Evolutionary conservation across 1,284 basidiomycete species (phyloP).

Genomic region (Ganoderma sinense): DNA sequence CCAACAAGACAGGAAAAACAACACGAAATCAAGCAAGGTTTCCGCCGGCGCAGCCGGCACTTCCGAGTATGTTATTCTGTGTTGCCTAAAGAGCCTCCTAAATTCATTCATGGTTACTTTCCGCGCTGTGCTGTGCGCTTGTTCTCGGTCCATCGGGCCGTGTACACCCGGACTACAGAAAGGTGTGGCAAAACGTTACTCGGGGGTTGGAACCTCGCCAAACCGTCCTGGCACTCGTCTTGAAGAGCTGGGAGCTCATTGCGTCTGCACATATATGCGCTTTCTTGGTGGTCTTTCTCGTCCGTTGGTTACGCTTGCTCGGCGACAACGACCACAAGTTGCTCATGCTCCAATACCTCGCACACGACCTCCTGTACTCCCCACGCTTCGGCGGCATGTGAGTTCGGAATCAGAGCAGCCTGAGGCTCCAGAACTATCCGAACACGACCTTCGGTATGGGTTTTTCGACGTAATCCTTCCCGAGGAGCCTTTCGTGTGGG

Average conservation of each 20-base stretch:
- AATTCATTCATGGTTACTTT: no score
- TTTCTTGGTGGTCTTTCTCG: slow-evolving; percentile 8
- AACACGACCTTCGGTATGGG: slow-evolving; percentile 44
- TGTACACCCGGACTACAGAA: no score
- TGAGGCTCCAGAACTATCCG: slow-evolving; percentile 15
- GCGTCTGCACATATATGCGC: slow-evolving; percentile 7
- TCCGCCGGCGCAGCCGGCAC: no score
- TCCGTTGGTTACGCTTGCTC: background rate
- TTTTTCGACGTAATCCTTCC: slow-evolving; percentile 72
- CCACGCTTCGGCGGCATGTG: background rate
- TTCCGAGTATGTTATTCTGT: no score
- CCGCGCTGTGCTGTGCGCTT: no score
- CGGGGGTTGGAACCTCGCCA: no score
- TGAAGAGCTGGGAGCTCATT: background rate
- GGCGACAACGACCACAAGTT: background rate
- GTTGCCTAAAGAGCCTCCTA: no score
- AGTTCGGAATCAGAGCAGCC: slow-evolving; percentile 1
- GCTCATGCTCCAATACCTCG: background rate
- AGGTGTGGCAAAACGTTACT: no score
- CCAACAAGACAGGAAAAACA: no score
- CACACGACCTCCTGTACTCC: background rate
- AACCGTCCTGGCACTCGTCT: no score
- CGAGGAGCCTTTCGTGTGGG: slow-evolving; percentile 68
- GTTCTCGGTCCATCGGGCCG: no score
- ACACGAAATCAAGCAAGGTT: no score